Evolutionary conservation across 805 yeast genomes (phyloP), one percentile per base, ranked within the genome.

Genomic region (Saturnispora halmiae): DNA sequence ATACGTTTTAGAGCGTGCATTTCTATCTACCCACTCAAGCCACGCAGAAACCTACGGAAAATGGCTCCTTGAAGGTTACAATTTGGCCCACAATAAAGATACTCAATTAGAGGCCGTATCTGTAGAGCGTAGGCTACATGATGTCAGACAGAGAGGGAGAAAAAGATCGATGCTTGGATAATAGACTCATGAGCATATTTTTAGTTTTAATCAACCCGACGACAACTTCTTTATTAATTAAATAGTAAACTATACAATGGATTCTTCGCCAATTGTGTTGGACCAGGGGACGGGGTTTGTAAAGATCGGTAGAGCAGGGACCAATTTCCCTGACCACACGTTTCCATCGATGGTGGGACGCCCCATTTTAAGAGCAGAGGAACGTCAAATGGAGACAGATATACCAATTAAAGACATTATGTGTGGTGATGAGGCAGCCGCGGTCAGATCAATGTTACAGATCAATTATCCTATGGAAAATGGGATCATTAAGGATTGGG

Each of bases 281-380:
- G 98, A 92, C 67, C 97, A 92, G 69, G 98, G 98, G 67, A 92
- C 98, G 37, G 98, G 98, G 43, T 92, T 92, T 60, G 96, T 90
- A 41, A 90, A 88, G 61, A 85, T 90, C 51, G 98, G 98, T 45
- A 77, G 95, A 56, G 96, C 94, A 28, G 96, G 97, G 25, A 82
- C 87, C 51, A 92, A 92, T 66, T 88, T 88, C 71, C 98, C 98
- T 22, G 97, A 92, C 62, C 79, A 79, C 66, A 88, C 96, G 13
- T 92, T 88, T 64, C 98, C 97, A 11, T 87, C 96, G 18, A 85
- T 92, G 51, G 97, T 92, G 15, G 98, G 98, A 36, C 75, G 98
- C 54, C 98, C 98, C 21, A 92, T 92, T 48, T 69, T 92, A 47
- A 77, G 98, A 58, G 97, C 98, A 2, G 98, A 92, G 62, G 98